These are phyloP conservation scores for Hyparrhenia diplandra DNA, from an alignment of 176 grass and related monocot genomes.

Conservation along the genomic window DNA sequence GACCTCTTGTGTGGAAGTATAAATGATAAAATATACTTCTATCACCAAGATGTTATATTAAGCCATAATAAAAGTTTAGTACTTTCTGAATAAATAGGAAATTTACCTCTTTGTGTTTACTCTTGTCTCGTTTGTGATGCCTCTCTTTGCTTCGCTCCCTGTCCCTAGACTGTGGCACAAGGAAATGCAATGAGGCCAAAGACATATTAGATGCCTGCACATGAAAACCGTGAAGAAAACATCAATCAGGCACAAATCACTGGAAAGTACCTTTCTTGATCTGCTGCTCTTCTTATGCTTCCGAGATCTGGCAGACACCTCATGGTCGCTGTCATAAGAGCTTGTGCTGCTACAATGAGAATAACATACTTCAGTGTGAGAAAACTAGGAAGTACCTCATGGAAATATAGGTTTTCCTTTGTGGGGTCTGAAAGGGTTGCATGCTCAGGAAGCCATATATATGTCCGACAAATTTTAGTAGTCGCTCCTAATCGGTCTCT, in stretches of 20 bases:
- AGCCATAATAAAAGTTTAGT: not conserved
- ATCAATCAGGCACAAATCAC: not conserved
- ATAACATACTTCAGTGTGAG: not conserved
- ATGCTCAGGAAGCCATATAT: not conserved
- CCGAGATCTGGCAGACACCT: constrained; percentile 40
- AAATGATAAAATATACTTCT: not conserved
- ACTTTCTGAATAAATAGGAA: constrained; percentile 22
- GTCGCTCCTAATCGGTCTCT: too few relatives aligned
- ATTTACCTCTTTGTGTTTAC: constrained; percentile 62
- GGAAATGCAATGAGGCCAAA: not conserved
- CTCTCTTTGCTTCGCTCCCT: constrained; percentile 51
- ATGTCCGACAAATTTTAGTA: too few relatives aligned
- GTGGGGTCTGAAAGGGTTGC: too few relatives aligned
- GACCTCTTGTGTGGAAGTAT: constrained; percentile 27
- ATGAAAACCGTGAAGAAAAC: not conserved
- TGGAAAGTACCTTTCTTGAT: constrained; percentile 55
- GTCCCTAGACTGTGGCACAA: constrained; percentile 45
- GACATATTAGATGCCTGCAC: not conserved
- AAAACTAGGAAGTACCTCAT: too few relatives aligned
- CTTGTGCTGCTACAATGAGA: constrained; percentile 42
- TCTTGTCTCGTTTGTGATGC: constrained; percentile 52
- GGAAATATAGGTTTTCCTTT: not conserved
- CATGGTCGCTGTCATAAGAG: constrained; percentile 47
- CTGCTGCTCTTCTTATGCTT: constrained; percentile 67
- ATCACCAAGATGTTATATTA: not conserved